Evolutionary conservation across 345 rosid species (phyloP).

Genomic region (Reutealis trisperma): DNA sequence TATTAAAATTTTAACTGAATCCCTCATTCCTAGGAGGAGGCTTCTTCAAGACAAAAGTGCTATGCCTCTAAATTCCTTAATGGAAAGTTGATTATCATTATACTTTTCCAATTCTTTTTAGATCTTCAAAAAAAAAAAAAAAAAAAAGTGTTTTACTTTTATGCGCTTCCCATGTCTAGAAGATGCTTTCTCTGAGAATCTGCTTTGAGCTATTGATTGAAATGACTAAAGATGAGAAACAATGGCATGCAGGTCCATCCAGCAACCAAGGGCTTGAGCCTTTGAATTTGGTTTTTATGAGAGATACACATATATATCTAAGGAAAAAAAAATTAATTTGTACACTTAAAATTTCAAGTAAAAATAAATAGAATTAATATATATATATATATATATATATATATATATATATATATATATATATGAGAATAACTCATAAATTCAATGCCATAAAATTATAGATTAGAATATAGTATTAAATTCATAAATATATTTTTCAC

Average conservation of each 20-base stretch:
- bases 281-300: conserved; percentile 24
- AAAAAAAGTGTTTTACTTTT: conserved; percentile 40
- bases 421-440: no score
- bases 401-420: no score
- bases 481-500: no score
- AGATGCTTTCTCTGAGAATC: conserved; percentile 52
- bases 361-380: no score
- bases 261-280: background rate
- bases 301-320: conserved; percentile 17
- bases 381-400: no score
- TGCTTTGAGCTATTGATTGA: conserved; percentile 42
- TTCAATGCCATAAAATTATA: no score
- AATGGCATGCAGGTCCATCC: conserved; percentile 19
- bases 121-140: conserved; percentile 9
- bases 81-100: conserved; percentile 52
- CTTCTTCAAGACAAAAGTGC: conserved; percentile 62
- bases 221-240: conserved; percentile 41
- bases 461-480: no score
- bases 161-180: conserved; percentile 43
- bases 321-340: conserved; percentile 18
- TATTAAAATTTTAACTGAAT: background rate
- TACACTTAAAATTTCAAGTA: no score
- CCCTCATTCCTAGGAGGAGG: conserved; percentile 50
- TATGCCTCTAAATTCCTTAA: conserved; percentile 41
- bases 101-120: conserved; percentile 35